phyloP scores from a whole-genome alignment of 768 basidiomycete species.

The Lactarius hengduanensis region DNA sequence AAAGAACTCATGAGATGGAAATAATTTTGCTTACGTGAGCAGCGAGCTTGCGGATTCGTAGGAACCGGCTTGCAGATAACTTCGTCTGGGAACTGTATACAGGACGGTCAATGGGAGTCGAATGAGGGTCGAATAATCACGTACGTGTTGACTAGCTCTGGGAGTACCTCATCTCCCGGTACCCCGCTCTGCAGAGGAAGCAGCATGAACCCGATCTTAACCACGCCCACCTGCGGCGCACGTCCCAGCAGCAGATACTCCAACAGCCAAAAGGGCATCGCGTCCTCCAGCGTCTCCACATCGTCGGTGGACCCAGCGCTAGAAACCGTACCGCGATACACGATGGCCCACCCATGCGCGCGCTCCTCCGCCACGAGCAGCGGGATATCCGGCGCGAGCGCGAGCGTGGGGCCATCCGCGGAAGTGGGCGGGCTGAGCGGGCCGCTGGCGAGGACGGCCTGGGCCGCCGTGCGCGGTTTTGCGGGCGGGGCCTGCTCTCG shows the following conservation, averaged over 20 bases:
- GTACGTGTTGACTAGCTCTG: conserved; percentile 88
- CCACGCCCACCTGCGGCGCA: conserved; percentile 47
- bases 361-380: conserved; percentile 83
- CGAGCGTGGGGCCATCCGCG: conserved; percentile 66
- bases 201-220: conserved; percentile 88
- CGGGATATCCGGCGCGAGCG: conserved; percentile 56
- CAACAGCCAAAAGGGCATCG: conserved; percentile 83
- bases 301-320: conserved; percentile 49
- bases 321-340: conserved; percentile 72
- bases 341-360: conserved; percentile 65
- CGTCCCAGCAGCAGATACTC: conserved; percentile 80
- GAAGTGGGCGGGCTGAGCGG: conserved; percentile 65
- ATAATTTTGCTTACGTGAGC: conserved; percentile 58
- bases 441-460: conserved; percentile 50
- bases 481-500: conserved; percentile 17
- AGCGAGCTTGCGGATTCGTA: conserved; percentile 83
- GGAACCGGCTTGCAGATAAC: conserved; percentile 81
- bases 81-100: conserved; percentile 66
- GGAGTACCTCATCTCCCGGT: conserved; percentile 57
- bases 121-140: conserved; percentile 47
- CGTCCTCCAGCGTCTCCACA: conserved; percentile 59
- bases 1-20: neutral
- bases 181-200: conserved; percentile 70
- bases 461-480: conserved; percentile 49
- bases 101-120: neutral